A percentile compares a stretch with the other conserved stretches of the same genome.
Conservation (phyloP, 306 rosid species). For the Cicer bijugum region DNA sequence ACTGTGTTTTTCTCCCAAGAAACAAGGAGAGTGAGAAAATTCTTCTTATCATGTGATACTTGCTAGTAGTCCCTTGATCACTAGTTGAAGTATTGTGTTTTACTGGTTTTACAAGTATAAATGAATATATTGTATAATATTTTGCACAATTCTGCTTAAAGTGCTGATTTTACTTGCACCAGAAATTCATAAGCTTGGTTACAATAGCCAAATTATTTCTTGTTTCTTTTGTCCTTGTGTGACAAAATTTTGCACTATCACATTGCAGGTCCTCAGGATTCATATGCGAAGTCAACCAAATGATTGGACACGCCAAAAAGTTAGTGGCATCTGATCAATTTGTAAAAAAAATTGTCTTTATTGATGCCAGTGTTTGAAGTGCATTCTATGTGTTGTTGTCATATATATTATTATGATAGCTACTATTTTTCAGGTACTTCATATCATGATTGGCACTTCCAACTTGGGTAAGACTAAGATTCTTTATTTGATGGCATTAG, state of each 20-base stretch:
- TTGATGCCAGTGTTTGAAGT: neutral
- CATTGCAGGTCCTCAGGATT: constrained; percentile 63
- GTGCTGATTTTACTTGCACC: neutral
- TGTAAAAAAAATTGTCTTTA: neutral
- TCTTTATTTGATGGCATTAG: constrained; percentile 28
- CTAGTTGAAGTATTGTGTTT: constrained; percentile 5
- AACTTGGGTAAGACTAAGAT: constrained; percentile 61
- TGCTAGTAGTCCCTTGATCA: neutral
- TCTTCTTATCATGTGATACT: neutral
- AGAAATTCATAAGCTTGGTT: neutral
- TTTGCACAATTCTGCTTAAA: neutral
- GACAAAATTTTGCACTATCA: constrained; percentile 40
- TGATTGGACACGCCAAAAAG: constrained; percentile 76
- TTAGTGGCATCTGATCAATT: constrained; percentile 39
- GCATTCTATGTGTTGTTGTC: neutral
- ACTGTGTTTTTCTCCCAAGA: neutral
- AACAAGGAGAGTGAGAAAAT: neutral
- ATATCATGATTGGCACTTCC: constrained; percentile 68
- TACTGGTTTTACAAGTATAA: neutral
- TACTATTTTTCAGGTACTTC: constrained; percentile 64
- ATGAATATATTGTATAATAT: neutral
- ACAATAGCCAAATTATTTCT: neutral
- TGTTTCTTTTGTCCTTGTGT: constrained; percentile 5
- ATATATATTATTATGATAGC: neutral
- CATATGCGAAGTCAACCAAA: constrained; percentile 57